These are phyloP conservation scores for Neohortaea acidophila DNA, from an alignment of 495 filamentous ascomycete genomes.

Conservation along the genomic window DNA sequence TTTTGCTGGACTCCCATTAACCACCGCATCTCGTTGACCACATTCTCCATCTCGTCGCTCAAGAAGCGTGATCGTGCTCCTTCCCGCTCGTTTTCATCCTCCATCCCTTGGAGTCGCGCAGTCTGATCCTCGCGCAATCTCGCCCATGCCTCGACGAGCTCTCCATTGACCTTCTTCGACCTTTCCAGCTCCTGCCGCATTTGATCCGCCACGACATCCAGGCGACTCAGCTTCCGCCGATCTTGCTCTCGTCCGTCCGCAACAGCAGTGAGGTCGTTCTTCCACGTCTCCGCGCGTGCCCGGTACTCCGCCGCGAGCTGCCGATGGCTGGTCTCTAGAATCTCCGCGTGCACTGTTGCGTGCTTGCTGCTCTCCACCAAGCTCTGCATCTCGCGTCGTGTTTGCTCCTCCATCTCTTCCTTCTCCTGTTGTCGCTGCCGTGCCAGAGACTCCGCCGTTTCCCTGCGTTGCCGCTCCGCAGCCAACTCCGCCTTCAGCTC, in stretches of 20 bases:
- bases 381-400: constrained; percentile 8
- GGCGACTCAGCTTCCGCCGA: constrained; percentile 9
- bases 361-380: constrained; percentile 16
- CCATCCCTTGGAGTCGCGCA: constrained; percentile 3
- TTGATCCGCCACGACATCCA: constrained; percentile 21
- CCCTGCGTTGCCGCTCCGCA: constrained; percentile 9
- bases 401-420: constrained; percentile 11
- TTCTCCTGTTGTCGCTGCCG: constrained; percentile 8
- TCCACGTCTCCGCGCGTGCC: constrained; percentile 16
- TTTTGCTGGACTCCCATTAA: constrained; percentile 16
- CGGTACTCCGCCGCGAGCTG: constrained; percentile 19
- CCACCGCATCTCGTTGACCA: constrained; percentile 21
- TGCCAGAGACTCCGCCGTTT: constrained; percentile 12
- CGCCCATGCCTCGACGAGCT: constrained; percentile 14
- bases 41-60: constrained; percentile 17
- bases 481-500: constrained; percentile 19
- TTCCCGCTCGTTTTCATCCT: constrained; percentile 4
- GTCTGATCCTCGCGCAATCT: constrained; percentile 9
- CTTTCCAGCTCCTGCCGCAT: constrained; percentile 21
- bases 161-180: constrained; percentile 12
- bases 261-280: constrained; percentile 9
- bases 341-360: constrained; percentile 18
- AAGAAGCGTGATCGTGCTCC: constrained; percentile 10
- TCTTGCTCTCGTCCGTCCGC: constrained; percentile 12
- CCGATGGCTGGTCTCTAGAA: constrained; percentile 18